Conservation (phyloP, 75 land plant species). For the Selaginella moellendorffii region DNA sequence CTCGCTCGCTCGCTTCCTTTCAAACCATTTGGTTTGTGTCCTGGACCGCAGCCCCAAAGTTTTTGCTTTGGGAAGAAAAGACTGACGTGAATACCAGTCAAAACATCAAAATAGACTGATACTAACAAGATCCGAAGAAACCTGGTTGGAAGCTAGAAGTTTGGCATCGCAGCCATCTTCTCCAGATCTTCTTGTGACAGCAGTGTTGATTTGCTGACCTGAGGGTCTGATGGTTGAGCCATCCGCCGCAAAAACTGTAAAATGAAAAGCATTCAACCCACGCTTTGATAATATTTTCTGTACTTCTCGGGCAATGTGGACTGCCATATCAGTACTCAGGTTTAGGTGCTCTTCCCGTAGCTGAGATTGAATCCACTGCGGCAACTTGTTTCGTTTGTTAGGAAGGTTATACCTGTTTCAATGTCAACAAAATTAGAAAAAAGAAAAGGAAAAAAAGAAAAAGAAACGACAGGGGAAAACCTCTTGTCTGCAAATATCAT, state of each 20-base stretch:
- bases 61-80: no score
- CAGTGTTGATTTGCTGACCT: constrained; percentile 56
- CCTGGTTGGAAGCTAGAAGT: no score
- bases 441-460: background rate
- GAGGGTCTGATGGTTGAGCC: constrained; percentile 94
- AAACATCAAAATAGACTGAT: no score
- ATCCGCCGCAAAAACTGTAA: constrained; percentile 77
- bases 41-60: no score
- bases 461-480: constrained; percentile 14
- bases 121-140: no score
- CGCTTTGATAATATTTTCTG: background rate
- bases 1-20: no score
- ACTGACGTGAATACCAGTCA: no score
- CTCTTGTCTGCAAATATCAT: constrained; percentile 99
- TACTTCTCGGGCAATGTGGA: constrained; percentile 93
- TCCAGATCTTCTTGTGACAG: constrained; percentile 68
- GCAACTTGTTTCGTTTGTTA: constrained; percentile 93
- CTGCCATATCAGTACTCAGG: constrained; percentile 94
- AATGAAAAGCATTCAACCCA: background rate
- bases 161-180: no score
- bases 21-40: no score
- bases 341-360: constrained; percentile 83
- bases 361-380: constrained; percentile 84
- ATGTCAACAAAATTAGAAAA: background rate
- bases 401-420: constrained; percentile 87